Evolutionary conservation across 2,329 filamentous ascomycete species (phyloP).

Genomic region (Trematosphaeria pertusa): DNA sequence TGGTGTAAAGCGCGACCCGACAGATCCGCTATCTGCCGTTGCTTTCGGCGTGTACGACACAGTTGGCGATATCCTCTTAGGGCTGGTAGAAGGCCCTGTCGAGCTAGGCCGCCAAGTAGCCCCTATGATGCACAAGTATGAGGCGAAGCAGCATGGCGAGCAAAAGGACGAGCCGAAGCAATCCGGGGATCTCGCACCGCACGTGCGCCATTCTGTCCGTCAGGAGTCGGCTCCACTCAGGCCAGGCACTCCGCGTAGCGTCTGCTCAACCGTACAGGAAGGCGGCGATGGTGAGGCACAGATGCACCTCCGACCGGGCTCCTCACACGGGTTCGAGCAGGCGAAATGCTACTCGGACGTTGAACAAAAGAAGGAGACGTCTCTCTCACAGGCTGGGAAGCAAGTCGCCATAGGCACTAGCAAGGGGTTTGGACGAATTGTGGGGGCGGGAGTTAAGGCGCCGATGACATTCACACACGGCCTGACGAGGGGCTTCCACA

Average conservation of each 20-base stretch:
- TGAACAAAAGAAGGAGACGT: neutral
- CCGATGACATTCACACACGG: conserved; percentile 84
- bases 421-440: conserved; percentile 71
- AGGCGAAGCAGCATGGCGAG: conserved; percentile 2
- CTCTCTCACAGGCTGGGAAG: conserved; percentile 17
- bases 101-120: conserved; percentile 24
- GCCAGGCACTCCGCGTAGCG: no score
- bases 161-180: conserved; percentile 6
- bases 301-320: neutral
- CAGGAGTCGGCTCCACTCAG: no score
- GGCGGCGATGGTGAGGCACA: neutral
- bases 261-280: neutral
- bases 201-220: neutral
- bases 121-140: conserved; percentile 11
- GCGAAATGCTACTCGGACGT: neutral
- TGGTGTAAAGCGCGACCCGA: conserved; percentile 27
- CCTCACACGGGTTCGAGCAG: neutral
- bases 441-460: conserved; percentile 73
- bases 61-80: conserved; percentile 27
- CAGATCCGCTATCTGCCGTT: conserved; percentile 29
- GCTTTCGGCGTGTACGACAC: conserved; percentile 30
- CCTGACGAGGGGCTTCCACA: conserved; percentile 83
- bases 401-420: conserved; percentile 70
- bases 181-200: neutral
- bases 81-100: conserved; percentile 29